phyloP scores from a whole-genome alignment of 768 basidiomycete genomes.

The Termitomyces sp. region DNA sequence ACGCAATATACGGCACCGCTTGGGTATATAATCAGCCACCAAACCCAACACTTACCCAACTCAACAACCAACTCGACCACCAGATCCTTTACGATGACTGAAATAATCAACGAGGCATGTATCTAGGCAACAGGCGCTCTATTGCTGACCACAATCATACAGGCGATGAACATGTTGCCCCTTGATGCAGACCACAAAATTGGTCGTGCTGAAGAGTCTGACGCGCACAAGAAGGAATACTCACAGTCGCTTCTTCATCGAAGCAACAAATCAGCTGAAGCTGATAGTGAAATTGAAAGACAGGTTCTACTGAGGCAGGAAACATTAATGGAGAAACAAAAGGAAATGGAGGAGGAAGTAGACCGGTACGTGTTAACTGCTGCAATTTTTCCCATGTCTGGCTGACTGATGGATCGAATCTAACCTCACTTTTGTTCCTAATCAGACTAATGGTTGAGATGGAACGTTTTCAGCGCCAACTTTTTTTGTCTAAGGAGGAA shows the following conservation, averaged over 20 bases:
- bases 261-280: slow-evolving; percentile 61
- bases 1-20: too few relatives aligned
- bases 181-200: slow-evolving; percentile 81
- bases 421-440: slow-evolving; percentile 6
- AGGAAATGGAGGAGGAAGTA: slow-evolving; percentile 92
- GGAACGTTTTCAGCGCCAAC: slow-evolving; percentile 95
- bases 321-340: slow-evolving; percentile 93
- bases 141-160: slow-evolving; percentile 26
- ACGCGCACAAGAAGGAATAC: slow-evolving; percentile 74
- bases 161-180: slow-evolving; percentile 81
- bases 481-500: slow-evolving; percentile 83
- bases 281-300: slow-evolving; percentile 69
- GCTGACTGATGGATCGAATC: slow-evolving; percentile 15
- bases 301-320: slow-evolving; percentile 93
- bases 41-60: slow-evolving; percentile 27
- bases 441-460: slow-evolving; percentile 91
- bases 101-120: slow-evolving; percentile 50
- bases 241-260: slow-evolving; percentile 63
- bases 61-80: slow-evolving; percentile 3
- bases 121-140: not conserved
- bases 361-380: slow-evolving; percentile 75
- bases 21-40: slow-evolving; percentile 26
- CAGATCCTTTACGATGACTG: slow-evolving; percentile 34
- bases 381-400: not conserved
- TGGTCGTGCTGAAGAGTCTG: slow-evolving; percentile 82